Conservation (phyloP, 148 eudicot genomes). For the Drosera capensis region DNA sequence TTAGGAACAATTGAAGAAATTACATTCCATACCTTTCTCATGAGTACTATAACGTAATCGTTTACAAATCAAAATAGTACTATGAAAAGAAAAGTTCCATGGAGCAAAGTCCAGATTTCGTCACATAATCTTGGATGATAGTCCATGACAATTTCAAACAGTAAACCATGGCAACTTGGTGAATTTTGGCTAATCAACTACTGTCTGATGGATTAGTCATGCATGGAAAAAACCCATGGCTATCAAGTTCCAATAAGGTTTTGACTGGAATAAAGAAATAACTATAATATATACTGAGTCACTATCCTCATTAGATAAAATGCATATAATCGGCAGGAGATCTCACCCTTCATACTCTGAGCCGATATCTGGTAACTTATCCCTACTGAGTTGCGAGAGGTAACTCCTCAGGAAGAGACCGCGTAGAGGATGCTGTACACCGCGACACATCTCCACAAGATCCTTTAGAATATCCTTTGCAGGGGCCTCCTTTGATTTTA, state of each 20-base stretch:
- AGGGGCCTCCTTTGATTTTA: slow-evolving; percentile 96
- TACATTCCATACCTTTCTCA: slow-evolving; percentile 7
- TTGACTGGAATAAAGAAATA: not conserved
- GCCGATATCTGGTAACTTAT: slow-evolving; percentile 94
- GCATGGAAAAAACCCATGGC: too few relatives aligned
- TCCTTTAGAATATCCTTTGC: slow-evolving; percentile 94
- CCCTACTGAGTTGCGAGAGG: slow-evolving; percentile 88
- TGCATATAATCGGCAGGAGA: not conserved
- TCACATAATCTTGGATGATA: too few relatives aligned
- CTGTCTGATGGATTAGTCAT: too few relatives aligned
- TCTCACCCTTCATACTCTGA: slow-evolving; percentile 99
- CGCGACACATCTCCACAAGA: slow-evolving; percentile 99
- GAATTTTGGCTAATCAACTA: too few relatives aligned
- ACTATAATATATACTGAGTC: not conserved
- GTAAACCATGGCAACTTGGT: too few relatives aligned
- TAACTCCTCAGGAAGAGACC: slow-evolving; percentile 96
- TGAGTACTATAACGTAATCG: not conserved
- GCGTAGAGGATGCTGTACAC: slow-evolving; percentile 91
- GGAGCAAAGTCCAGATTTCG: too few relatives aligned
- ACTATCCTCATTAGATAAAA: not conserved
- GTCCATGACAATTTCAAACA: too few relatives aligned
- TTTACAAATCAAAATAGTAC: not conserved
- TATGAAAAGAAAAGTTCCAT: not conserved
- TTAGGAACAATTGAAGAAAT: slow-evolving; percentile 16
- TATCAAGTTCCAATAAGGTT: too few relatives aligned